Percentiles rank a stretch among this genome's conserved stretches.
These are phyloP conservation scores for Eimeria falciformis DNA, from an alignment of 169 alveolate species.

Conservation along the genomic window DNA sequence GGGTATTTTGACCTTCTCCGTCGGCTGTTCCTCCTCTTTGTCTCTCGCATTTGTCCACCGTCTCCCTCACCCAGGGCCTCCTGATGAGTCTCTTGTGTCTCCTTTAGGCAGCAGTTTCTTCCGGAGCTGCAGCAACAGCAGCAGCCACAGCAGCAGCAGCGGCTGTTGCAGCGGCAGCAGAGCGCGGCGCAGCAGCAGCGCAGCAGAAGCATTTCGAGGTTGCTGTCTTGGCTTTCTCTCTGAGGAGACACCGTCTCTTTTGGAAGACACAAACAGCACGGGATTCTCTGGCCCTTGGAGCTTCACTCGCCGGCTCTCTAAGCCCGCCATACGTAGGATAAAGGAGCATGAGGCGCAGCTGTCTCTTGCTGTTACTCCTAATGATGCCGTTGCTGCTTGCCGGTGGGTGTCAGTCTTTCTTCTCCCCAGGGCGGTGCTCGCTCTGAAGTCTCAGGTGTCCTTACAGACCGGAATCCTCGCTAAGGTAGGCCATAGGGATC, in stretches of 20 bases:
- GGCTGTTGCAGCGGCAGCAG: neutral
- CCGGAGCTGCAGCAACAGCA: neutral
- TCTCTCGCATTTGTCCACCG: too few relatives aligned
- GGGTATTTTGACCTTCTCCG: too few relatives aligned
- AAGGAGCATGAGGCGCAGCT: neutral
- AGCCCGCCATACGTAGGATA: neutral
- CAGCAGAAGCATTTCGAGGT: slow-evolving; percentile 7
- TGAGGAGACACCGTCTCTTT: neutral
- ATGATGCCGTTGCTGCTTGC: slow-evolving; percentile 11
- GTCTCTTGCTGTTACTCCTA: neutral
- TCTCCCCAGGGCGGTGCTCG: neutral
- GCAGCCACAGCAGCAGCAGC: neutral
- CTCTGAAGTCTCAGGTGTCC: slow-evolving; percentile 1
- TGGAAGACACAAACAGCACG: neutral
- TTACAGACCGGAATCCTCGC: neutral
- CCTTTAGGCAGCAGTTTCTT: too few relatives aligned
- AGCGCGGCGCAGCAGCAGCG: neutral
- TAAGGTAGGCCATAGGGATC: neutral
- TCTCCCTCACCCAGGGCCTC: too few relatives aligned
- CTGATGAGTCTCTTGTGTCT: too few relatives aligned
- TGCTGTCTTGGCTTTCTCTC: neutral
- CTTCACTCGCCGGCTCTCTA: neutral
- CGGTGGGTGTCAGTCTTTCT: neutral
- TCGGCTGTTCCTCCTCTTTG: too few relatives aligned
- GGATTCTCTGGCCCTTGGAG: neutral